A percentile compares a stretch with the other conserved stretches of the same genome.
These are phyloP conservation scores for Saturnispora sanitii DNA, from an alignment of 805 yeast genomes.

Conservation along the genomic window DNA sequence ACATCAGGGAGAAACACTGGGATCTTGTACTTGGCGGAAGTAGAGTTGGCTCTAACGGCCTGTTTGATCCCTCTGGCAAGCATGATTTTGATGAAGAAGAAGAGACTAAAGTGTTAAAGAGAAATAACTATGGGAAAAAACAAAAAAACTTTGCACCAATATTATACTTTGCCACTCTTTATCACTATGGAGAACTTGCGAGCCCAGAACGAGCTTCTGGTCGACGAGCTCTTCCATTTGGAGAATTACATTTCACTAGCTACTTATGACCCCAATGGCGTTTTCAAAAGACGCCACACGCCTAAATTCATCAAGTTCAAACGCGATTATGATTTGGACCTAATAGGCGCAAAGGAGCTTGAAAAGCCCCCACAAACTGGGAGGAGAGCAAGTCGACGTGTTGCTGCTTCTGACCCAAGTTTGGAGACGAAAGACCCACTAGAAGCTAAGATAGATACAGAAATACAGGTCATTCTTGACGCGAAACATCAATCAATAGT, in stretches of 20 bases:
- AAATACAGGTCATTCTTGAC: background rate
- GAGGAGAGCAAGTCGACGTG: background rate
- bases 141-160: conserved; percentile 1
- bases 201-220: conserved; percentile 34
- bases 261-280: conserved; percentile 36
- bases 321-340: background rate
- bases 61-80: conserved; percentile 4
- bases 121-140: background rate
- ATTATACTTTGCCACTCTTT: background rate
- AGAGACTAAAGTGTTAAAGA: background rate
- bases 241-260: conserved; percentile 50
- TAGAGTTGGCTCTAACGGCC: conserved; percentile 11
- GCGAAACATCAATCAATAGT: no score
- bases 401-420: background rate
- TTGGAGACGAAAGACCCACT: background rate
- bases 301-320: conserved; percentile 10
- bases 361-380: background rate
- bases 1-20: conserved; percentile 26
- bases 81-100: background rate
- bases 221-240: conserved; percentile 57
- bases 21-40: conserved; percentile 15
- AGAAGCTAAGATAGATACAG: background rate
- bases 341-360: background rate
- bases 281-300: conserved; percentile 12
- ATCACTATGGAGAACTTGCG: conserved; percentile 4